A percentile compares a stretch with the other conserved stretches of the same genome.
phyloP scores from a whole-genome alignment of 306 rosid genomes.

The Abrus pulchellus region DNA sequence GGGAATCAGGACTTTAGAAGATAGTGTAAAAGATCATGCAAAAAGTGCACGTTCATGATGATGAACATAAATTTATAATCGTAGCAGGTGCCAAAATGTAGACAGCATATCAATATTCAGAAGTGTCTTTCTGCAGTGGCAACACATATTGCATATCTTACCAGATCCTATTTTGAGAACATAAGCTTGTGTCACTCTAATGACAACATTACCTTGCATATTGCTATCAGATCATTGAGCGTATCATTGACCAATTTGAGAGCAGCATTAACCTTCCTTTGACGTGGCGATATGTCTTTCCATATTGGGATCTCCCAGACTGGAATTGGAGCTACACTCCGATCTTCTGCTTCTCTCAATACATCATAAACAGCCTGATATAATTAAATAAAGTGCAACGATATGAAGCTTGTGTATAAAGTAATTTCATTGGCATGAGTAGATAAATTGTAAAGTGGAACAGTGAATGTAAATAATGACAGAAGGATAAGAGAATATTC shows the following conservation, averaged over 20 bases:
- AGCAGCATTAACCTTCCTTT: conserved; percentile 81
- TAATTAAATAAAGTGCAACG: conserved; percentile 52
- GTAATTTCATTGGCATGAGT: conserved; percentile 26
- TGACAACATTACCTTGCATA: conserved; percentile 81
- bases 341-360: conserved; percentile 96
- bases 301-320: conserved; percentile 95
- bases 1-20: conserved; percentile 6
- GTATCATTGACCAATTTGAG: conserved; percentile 85
- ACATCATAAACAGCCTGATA: conserved; percentile 96
- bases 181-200: conserved; percentile 30
- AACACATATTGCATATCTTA: conserved; percentile 32
- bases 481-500: conserved; percentile 41
- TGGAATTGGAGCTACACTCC: conserved; percentile 91
- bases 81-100: neutral
- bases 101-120: conserved; percentile 31
- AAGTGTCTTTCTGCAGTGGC: conserved; percentile 38
- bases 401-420: conserved; percentile 42
- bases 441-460: conserved; percentile 39
- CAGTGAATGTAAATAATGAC: conserved; percentile 12
- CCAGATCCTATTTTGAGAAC: conserved; percentile 23
- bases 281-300: conserved; percentile 97
- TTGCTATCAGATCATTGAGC: conserved; percentile 81
- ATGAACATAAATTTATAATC: conserved; percentile 2
- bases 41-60: neutral
- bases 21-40: conserved; percentile 8